A percentile compares a stretch with the other conserved stretches of the same genome.
phyloP scores from a whole-genome alignment of 768 basidiomycete species.

The Russula virescens region DNA sequence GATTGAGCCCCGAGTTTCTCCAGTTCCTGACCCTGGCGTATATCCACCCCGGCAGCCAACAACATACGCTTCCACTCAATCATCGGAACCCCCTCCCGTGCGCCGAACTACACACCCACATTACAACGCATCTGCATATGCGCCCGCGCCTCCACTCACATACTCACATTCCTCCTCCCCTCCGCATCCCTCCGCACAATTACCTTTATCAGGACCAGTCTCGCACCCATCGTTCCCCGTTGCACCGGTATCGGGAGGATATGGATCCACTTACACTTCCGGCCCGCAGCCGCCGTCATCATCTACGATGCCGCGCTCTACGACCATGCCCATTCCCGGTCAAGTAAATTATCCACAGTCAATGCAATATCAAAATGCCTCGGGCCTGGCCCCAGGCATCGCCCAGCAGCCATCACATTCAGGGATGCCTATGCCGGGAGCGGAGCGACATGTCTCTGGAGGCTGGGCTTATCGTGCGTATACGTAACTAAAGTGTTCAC shows the following conservation, averaged over 20 bases:
- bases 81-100: not conserved
- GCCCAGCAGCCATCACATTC: not conserved
- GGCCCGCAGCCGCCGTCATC: not conserved
- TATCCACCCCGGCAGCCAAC: not conserved
- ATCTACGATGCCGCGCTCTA: not conserved
- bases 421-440: not conserved
- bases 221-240: not conserved
- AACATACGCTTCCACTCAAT: not conserved
- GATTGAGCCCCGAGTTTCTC: not conserved
- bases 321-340: not conserved
- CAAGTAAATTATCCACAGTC: not conserved
- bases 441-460: not conserved
- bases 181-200: not conserved
- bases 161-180: not conserved
- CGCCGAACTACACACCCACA: not conserved
- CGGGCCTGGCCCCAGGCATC: too few species aligned
- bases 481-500: not conserved
- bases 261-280: not conserved
- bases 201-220: not conserved
- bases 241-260: too few species aligned
- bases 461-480: not conserved
- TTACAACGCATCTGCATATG: too few species aligned
- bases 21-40: not conserved
- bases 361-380: not conserved
- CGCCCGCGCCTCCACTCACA: not conserved